phyloP scores from a whole-genome alignment of 495 filamentous ascomycete genomes.

The Pyrenula aspistea region DNA sequence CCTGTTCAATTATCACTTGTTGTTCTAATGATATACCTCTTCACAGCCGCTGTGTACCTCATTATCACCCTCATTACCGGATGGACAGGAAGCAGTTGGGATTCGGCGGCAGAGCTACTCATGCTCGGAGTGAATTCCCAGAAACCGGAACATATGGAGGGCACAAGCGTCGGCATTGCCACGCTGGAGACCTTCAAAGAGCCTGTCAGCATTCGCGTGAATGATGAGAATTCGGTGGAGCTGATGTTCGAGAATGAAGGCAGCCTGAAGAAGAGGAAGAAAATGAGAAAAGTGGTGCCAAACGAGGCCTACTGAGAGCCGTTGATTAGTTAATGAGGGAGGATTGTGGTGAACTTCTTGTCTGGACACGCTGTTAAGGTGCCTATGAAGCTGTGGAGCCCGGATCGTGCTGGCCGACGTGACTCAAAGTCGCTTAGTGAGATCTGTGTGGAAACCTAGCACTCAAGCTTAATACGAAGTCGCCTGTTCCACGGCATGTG shows the following conservation, averaged over 20 bases:
- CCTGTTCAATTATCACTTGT: background rate
- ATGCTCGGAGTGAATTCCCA: background rate
- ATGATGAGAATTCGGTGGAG: background rate
- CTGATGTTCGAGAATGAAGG: background rate
- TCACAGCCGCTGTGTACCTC: background rate
- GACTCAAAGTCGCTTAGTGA: too few species aligned
- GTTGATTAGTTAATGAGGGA: too few species aligned
- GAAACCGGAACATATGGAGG: background rate
- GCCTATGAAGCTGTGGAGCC: too few species aligned
- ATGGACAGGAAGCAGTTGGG: background rate
- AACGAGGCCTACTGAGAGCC: background rate
- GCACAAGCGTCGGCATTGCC: background rate
- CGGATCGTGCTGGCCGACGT: too few species aligned
- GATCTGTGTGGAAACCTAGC: too few species aligned
- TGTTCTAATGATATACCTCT: background rate
- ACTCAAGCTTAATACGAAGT: too few species aligned
- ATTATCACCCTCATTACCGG: background rate
- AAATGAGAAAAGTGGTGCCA: background rate
- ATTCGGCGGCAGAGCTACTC: background rate
- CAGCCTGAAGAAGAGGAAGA: background rate
- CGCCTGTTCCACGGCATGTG: too few species aligned
- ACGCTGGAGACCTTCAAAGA: background rate
- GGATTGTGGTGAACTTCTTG: too few species aligned
- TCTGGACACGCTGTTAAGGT: too few species aligned
- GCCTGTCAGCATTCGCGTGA: background rate